Percentiles rank a stretch among this genome's conserved stretches.
Evolutionary conservation across 108 stramenopile species (phyloP).

Genomic region (Cyclotella cryptica): DNA sequence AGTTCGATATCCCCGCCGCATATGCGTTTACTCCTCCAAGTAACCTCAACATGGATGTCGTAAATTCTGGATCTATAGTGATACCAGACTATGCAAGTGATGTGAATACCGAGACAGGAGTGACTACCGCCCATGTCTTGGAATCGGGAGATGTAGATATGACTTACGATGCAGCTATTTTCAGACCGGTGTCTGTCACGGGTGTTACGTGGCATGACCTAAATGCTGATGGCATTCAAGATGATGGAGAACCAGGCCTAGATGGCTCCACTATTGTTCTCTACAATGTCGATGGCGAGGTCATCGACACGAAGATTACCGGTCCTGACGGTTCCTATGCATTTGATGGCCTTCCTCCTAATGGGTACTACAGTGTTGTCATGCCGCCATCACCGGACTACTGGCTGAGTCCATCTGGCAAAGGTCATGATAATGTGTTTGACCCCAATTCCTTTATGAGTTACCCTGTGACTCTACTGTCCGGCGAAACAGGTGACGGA

Average conservation of each 20-base stretch:
- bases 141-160: conserved; percentile 23
- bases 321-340: conserved; percentile 29
- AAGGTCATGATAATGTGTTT: conserved; percentile 25
- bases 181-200: conserved; percentile 26
- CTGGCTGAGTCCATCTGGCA: conserved; percentile 23
- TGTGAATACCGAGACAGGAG: conserved; percentile 20
- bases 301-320: conserved; percentile 3
- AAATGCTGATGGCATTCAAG: conserved; percentile 35
- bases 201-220: conserved; percentile 43
- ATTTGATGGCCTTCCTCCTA: conserved; percentile 25
- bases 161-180: conserved; percentile 45
- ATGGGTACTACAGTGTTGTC: conserved; percentile 27
- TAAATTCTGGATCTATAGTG: background rate
- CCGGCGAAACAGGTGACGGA: conserved; percentile 24
- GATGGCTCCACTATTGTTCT: conserved; percentile 31
- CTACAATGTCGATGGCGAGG: conserved; percentile 17
- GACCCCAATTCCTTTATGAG: conserved; percentile 25
- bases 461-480: conserved; percentile 14
- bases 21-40: conserved; percentile 35
- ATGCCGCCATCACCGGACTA: conserved; percentile 36
- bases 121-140: conserved; percentile 23
- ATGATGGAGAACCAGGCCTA: conserved; percentile 24
- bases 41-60: conserved; percentile 17
- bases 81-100: conserved; percentile 25
- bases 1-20: conserved; percentile 26